Percentiles rank a stretch among this genome's conserved stretches.
These are phyloP conservation scores for Hypoxylon sp. DNA, from an alignment of 2,329 filamentous ascomycete species.

Conservation along the genomic window DNA sequence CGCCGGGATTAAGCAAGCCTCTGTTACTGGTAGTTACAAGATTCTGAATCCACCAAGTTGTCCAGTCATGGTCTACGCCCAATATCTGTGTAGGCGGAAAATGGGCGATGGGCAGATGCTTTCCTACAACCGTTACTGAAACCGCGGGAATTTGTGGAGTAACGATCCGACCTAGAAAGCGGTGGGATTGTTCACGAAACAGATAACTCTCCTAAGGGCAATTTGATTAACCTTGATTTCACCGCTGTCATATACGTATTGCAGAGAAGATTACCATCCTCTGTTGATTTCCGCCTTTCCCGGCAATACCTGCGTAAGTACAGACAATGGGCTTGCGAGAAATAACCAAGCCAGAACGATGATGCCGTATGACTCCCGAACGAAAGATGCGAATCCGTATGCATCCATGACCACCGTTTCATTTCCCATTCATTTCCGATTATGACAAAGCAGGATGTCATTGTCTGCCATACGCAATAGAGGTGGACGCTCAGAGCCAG, in stretches of 20 bases:
- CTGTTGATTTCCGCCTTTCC: constrained; percentile 45
- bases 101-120: not conserved
- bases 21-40: not conserved
- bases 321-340: constrained; percentile 45
- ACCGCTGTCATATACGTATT: not conserved
- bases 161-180: not conserved
- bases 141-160: too few species aligned
- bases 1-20: not conserved
- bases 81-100: not conserved
- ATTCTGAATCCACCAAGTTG: not conserved
- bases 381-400: constrained; percentile 48
- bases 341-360: constrained; percentile 51
- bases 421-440: constrained; percentile 47
- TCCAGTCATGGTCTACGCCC: not conserved
- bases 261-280: constrained; percentile 43
- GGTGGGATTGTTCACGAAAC: not conserved
- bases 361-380: constrained; percentile 53
- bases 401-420: constrained; percentile 47
- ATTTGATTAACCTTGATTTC: constrained; percentile 2
- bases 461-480: constrained; percentile 47
- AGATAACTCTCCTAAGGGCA: not conserved
- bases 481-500: constrained; percentile 50
- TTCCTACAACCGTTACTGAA: not conserved
- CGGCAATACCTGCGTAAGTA: constrained; percentile 48
- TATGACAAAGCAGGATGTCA: constrained; percentile 45